Percentiles rank a stretch among this genome's conserved stretches.
Conservation (phyloP, 2,329 filamentous ascomycete species). For the Alternaria triticimaculans region DNA sequence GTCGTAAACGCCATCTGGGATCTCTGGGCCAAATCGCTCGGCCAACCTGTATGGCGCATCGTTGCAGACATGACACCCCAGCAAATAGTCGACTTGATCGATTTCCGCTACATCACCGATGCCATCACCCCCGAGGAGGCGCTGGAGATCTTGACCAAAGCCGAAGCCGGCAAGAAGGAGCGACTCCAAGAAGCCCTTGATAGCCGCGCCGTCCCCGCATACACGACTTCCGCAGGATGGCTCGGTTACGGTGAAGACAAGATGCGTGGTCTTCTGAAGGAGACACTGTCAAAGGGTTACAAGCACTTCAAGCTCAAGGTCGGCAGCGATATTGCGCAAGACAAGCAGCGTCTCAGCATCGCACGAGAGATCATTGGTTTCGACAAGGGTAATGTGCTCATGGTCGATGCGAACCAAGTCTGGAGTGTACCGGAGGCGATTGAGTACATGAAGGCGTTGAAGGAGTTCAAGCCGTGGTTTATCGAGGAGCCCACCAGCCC, state of each 20-base stretch:
- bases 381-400: constrained; percentile 82
- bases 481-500: constrained; percentile 93
- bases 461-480: constrained; percentile 88
- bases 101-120: constrained; percentile 94
- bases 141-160: constrained; percentile 70
- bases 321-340: constrained; percentile 73
- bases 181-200: constrained; percentile 76
- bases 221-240: constrained; percentile 91
- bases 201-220: constrained; percentile 81
- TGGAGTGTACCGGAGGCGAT: constrained; percentile 92
- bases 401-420: constrained; percentile 93
- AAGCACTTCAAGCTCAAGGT: constrained; percentile 92
- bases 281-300: constrained; percentile 80
- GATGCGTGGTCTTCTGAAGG: constrained; percentile 75
- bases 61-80: constrained; percentile 89
- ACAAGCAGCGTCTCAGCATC: constrained; percentile 73
- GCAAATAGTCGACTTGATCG: constrained; percentile 85
- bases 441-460: constrained; percentile 81
- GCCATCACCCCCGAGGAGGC: constrained; percentile 89
- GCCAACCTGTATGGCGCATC: constrained; percentile 89
- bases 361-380: constrained; percentile 82
- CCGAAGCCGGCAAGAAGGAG: constrained; percentile 71
- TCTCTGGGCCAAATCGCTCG: constrained; percentile 86
- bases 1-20: constrained; percentile 95
- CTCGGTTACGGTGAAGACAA: constrained; percentile 89